Evolutionary conservation across 495 filamentous ascomycete genomes (phyloP), one percentile per base, ranked within the genome.

Genomic region (Annulohypoxylon moriforme): DNA sequence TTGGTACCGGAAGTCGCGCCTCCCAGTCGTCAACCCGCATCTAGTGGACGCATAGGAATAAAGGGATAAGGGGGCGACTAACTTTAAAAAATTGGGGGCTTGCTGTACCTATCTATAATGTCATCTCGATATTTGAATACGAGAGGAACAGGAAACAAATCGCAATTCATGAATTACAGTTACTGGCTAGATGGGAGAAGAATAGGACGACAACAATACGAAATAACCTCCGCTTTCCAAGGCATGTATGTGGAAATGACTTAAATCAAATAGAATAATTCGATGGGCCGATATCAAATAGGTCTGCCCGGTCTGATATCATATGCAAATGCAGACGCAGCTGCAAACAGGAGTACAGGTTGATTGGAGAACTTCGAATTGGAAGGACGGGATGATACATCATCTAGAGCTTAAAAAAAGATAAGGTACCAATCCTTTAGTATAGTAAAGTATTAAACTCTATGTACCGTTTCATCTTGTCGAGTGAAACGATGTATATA

Each of bases 1-100:
- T 52, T 62, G 25, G 18, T 61, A 7, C 69, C 50, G 49, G 42
- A 60, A 59, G 31, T 69, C 18, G 44, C 60, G 53, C 60, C 22
- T 64, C 67, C 60, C 42, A 53, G 38, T 67, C 31, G 59, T 59
- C 59, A 72, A 72, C 44, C n/a, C 68, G 64, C 59, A 64, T 63
- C 46, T 49, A 60, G n/a, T n/a, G n/a, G 18, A 18, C 14, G 5
- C 14, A 7, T 1, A 55, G 27, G 10, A 50, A 47, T 18, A 11
- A n/a, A 46, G 14, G 50, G 4, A 40, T 20, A 25, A 33, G 18
- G 24, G 33, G 24, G 36, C 14, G 16, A 65, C 31, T 36, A 44
- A 57, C 27, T 65, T 42, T 29, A 24, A 46, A 44, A 42, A 60
- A 24, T 33, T 57, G 31, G 29, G 25, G 53, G 38, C 25, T 36